Conservation (phyloP, 805 yeast species). For the Myxozyma mucilagina region DNA sequence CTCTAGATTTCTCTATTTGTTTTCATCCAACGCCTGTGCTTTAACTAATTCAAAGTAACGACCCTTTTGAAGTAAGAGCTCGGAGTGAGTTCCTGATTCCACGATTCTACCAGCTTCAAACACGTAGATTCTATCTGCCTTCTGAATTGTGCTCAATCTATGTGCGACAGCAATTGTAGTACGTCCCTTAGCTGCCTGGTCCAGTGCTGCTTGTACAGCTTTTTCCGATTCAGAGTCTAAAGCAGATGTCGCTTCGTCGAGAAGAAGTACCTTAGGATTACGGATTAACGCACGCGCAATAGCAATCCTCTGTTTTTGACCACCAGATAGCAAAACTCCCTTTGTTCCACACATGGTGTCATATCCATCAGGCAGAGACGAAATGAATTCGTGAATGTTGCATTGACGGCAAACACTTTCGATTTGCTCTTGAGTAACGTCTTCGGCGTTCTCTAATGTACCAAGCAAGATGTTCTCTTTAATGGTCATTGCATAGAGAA, state of each 20-base stretch:
- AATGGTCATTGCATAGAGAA: conserved; percentile 73
- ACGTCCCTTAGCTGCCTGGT: conserved; percentile 58
- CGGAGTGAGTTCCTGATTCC: conserved; percentile 52
- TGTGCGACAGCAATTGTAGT: conserved; percentile 78
- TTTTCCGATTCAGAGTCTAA: conserved; percentile 62
- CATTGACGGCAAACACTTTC: conserved; percentile 51
- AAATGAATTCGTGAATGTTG: conserved; percentile 53
- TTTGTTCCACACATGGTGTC: conserved; percentile 52
- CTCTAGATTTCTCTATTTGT: background rate
- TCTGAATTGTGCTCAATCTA: conserved; percentile 60
- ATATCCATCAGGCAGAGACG: conserved; percentile 55
- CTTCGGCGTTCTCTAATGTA: conserved; percentile 31
- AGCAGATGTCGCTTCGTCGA: conserved; percentile 61
- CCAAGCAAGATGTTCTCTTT: conserved; percentile 64
- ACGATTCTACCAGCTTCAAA: conserved; percentile 56
- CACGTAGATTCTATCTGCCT: conserved; percentile 54
- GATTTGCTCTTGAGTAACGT: conserved; percentile 45
- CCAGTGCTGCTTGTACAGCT: conserved; percentile 62
- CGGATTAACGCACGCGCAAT: conserved; percentile 63
- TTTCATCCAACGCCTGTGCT: conserved; percentile 45
- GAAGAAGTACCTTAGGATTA: conserved; percentile 54
- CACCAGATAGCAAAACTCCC: conserved; percentile 59
- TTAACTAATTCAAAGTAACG: conserved; percentile 45
- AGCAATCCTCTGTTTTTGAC: conserved; percentile 65
- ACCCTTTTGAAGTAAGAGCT: conserved; percentile 42